Conservation (phyloP, 345 rosid species). For the Diplotaxis tenuifolia region DNA sequence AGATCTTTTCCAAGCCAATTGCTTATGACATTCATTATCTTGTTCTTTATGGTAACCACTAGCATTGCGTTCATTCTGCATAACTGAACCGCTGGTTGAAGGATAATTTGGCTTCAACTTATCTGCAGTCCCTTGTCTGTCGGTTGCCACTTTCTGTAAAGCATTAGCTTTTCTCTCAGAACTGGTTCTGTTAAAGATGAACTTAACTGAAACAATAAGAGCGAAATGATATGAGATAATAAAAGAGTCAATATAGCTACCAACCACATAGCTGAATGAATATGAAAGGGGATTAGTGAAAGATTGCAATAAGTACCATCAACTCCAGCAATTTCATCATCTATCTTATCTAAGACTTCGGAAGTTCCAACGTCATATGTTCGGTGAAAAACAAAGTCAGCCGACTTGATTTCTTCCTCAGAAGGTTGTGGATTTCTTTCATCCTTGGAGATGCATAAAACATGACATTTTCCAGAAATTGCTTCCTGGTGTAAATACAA, state of each 20-base stretch:
- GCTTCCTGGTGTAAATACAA: slow-evolving; percentile 52
- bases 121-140: neutral
- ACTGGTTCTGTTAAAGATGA: slow-evolving; percentile 49
- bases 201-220: slow-evolving; percentile 56
- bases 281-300: neutral
- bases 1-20: slow-evolving; percentile 22
- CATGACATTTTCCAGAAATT: slow-evolving; percentile 75
- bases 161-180: slow-evolving; percentile 14
- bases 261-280: slow-evolving; percentile 7
- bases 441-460: slow-evolving; percentile 70
- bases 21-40: slow-evolving; percentile 22
- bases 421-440: slow-evolving; percentile 63
- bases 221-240: slow-evolving; percentile 15
- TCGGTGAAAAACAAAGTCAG: slow-evolving; percentile 61
- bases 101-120: slow-evolving; percentile 9
- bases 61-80: slow-evolving; percentile 7
- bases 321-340: slow-evolving; percentile 58
- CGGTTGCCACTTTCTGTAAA: slow-evolving; percentile 26
- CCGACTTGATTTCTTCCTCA: slow-evolving; percentile 49
- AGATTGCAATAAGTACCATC: slow-evolving; percentile 50
- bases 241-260: neutral
- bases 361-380: slow-evolving; percentile 57
- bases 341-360: slow-evolving; percentile 46
- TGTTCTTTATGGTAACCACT: slow-evolving; percentile 15
- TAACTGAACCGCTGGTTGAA: slow-evolving; percentile 12